Evolutionary conservation across 2,329 filamentous ascomycete species (phyloP).

Genomic region (Claviceps maximensis): DNA sequence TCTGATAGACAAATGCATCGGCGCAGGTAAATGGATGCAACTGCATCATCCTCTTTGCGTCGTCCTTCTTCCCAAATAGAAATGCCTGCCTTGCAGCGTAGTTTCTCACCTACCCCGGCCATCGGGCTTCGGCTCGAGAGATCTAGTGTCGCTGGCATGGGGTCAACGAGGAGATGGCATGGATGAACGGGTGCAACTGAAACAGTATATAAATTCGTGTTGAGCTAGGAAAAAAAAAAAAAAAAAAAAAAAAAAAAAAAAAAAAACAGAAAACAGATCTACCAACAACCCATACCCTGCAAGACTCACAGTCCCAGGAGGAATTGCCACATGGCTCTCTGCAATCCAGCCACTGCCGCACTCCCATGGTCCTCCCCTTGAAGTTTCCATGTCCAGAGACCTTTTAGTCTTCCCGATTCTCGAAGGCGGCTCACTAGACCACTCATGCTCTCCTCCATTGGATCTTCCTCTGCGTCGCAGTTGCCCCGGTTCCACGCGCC

Average conservation of each 20-base stretch:
- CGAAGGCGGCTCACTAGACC: conserved; percentile 10
- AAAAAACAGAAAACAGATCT: neutral
- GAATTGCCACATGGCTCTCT: neutral
- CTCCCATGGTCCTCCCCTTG: conserved; percentile 10
- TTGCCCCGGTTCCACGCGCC: conserved; percentile 18
- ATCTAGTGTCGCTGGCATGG: neutral
- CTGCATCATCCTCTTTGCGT: conserved; percentile 16
- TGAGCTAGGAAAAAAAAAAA: neutral
- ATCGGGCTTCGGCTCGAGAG: conserved; percentile 8
- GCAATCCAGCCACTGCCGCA: neutral
- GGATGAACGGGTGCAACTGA: neutral
- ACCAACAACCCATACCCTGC: neutral
- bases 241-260: neutral
- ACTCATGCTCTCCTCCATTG: conserved; percentile 5
- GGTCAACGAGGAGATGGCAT: neutral
- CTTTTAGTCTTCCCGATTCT: conserved; percentile 8
- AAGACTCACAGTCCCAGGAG: neutral
- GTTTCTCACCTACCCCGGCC: conserved; percentile 26
- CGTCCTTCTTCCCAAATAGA: conserved; percentile 17
- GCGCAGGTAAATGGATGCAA: conserved; percentile 15
- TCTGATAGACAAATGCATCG: conserved; percentile 16
- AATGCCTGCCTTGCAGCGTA: conserved; percentile 17
- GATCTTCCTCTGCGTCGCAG: conserved; percentile 11
- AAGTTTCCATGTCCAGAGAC: conserved; percentile 14
- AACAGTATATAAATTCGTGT: too few relatives aligned